Conservation (phyloP, 1,139 yeast species). For the Magnusiomyces suaveolens region DNA sequence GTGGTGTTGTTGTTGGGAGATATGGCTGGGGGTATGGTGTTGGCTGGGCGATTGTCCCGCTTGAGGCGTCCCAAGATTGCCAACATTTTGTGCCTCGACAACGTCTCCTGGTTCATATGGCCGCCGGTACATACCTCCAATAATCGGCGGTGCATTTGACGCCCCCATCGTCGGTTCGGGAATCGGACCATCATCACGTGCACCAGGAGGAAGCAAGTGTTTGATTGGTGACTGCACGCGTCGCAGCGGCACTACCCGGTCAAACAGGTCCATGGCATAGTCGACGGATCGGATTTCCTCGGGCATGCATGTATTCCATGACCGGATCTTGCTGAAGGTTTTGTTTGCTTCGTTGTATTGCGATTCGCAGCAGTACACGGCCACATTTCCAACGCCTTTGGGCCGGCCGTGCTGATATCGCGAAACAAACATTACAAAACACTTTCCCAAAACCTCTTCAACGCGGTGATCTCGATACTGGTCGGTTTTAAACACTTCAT, state of each 20-base stretch:
- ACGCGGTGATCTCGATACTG: slow-evolving; percentile 91
- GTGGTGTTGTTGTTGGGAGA: neutral
- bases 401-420: slow-evolving; percentile 93
- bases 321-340: slow-evolving; percentile 84
- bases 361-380: slow-evolving; percentile 88
- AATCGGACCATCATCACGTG: slow-evolving; percentile 59
- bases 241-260: slow-evolving; percentile 40
- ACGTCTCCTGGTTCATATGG: slow-evolving; percentile 64
- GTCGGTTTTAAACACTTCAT: slow-evolving; percentile 93
- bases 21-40: neutral
- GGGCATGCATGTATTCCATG: slow-evolving; percentile 98
- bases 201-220: slow-evolving; percentile 65
- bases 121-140: slow-evolving; percentile 80
- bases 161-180: slow-evolving; percentile 78
- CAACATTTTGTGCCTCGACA: slow-evolving; percentile 46
- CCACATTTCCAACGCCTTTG: slow-evolving; percentile 50
- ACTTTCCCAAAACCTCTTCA: slow-evolving; percentile 82
- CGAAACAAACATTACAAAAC: slow-evolving; percentile 89
- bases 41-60: neutral
- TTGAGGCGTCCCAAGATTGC: slow-evolving; percentile 19
- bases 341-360: slow-evolving; percentile 87
- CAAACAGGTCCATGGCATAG: slow-evolving; percentile 52
- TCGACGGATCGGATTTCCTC: slow-evolving; percentile 89
- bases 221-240: slow-evolving; percentile 82
- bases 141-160: slow-evolving; percentile 81